Percentiles rank a stretch among this genome's conserved stretches.
These are phyloP conservation scores for Dactylonectria macrodidyma DNA, from an alignment of 2,329 filamentous ascomycete species.

Conservation along the genomic window DNA sequence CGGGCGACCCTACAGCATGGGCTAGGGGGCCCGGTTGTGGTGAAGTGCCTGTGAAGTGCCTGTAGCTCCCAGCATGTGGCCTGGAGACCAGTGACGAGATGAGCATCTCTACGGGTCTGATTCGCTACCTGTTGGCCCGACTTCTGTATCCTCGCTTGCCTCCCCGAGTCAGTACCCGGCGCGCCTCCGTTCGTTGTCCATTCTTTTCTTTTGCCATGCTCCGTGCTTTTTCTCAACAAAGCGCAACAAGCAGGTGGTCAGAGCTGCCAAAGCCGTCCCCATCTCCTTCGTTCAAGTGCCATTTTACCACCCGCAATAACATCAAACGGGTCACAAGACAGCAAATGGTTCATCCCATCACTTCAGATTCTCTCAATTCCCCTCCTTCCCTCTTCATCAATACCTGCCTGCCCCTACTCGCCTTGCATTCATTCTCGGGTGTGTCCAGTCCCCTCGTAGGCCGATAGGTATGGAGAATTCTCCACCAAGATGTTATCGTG, in stretches of 20 bases:
- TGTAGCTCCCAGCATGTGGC: slow-evolving; percentile 5
- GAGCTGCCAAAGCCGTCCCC: slow-evolving; percentile 8
- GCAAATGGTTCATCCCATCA: not conserved
- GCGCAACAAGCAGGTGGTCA: slow-evolving; percentile 18
- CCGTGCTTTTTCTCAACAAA: slow-evolving; percentile 17
- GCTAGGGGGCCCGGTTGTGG: not conserved
- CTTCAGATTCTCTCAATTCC: not conserved
- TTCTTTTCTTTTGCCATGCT: not conserved
- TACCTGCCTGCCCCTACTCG: not conserved
- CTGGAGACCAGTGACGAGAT: slow-evolving; percentile 27
- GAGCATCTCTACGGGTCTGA: slow-evolving; percentile 36
- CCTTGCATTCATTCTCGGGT: slow-evolving; percentile 12
- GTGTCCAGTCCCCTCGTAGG: slow-evolving; percentile 10
- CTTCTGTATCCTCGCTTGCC: slow-evolving; percentile 14
- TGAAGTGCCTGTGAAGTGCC: slow-evolving; percentile 4
- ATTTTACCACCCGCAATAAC: not conserved
- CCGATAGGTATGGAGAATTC: not conserved
- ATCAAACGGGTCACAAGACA: too few relatives aligned
- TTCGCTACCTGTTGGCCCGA: slow-evolving; percentile 30
- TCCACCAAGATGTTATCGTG: slow-evolving; percentile 13
- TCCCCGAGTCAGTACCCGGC: slow-evolving; percentile 1
- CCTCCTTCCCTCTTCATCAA: not conserved
- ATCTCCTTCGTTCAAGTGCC: not conserved
- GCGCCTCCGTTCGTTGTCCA: not conserved
- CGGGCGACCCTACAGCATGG: not conserved